Conservation (phyloP, 768 basidiomycete species). For the Lepiota venenata region DNA sequence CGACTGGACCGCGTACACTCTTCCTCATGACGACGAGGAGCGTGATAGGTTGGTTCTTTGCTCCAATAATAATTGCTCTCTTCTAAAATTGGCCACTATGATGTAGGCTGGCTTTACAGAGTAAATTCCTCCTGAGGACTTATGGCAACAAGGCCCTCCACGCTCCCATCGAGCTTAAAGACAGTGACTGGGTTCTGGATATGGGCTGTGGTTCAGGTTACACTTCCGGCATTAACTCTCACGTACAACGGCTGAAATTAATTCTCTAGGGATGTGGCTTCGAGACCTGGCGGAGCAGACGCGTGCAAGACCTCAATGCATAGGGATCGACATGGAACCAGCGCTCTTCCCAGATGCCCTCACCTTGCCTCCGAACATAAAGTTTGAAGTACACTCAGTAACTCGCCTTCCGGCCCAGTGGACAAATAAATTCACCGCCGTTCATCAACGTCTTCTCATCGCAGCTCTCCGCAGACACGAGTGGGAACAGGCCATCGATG, state of each 20-base stretch:
- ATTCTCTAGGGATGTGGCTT: constrained; percentile 2
- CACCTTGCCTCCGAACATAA: constrained; percentile 2
- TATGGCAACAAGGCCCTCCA: constrained; percentile 1
- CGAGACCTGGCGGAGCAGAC: constrained; percentile 1
- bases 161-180: constrained; percentile 1
- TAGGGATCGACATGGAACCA: constrained; percentile 2
- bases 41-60: constrained; percentile 1
- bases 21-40: constrained; percentile 8
- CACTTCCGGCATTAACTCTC: background rate
- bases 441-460: constrained; percentile 12
- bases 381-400: background rate
- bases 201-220: constrained; percentile 1
- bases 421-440: constrained; percentile 3
- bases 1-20: background rate
- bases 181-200: constrained; percentile 5
- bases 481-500: constrained; percentile 5
- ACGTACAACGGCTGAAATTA: background rate
- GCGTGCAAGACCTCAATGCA: background rate
- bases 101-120: background rate
- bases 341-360: background rate
- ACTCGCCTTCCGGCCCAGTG: background rate
- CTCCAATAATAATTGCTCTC: too few species aligned
- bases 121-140: constrained; percentile 1
- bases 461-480: background rate
- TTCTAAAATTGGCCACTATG: background rate